phyloP scores from a whole-genome alignment of 1,284 basidiomycete species.

The Xanthoconium separans region DNA sequence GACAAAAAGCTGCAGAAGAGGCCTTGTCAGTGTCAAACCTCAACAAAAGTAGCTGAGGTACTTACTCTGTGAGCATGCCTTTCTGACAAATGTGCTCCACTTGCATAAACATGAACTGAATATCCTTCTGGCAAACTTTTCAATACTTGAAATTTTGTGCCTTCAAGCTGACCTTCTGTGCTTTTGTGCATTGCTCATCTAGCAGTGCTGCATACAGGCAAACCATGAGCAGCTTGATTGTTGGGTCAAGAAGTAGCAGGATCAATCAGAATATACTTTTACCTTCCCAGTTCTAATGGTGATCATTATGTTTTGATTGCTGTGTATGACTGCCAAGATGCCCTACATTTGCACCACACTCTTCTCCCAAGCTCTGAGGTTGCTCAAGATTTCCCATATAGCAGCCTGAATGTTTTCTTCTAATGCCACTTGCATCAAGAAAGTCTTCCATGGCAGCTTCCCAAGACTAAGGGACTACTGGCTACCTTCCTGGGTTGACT shows the following conservation, averaged over 20 bases:
- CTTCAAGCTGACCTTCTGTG: background rate
- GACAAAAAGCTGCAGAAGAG: background rate
- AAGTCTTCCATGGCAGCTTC: too few relatives aligned
- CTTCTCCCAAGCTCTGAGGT: too few relatives aligned
- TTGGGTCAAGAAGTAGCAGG: background rate
- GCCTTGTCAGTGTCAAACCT: background rate
- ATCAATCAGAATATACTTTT: background rate
- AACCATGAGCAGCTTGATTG: background rate
- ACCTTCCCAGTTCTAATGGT: background rate
- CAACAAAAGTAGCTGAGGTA: background rate
- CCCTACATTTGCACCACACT: too few relatives aligned
- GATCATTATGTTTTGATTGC: background rate
- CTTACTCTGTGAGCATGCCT: too few relatives aligned
- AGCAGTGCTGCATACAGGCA: background rate
- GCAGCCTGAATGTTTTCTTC: too few relatives aligned
- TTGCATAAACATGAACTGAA: background rate
- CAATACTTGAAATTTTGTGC: background rate
- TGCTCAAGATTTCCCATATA: too few relatives aligned
- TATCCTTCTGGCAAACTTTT: background rate
- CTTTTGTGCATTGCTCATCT: background rate
- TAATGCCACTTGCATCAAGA: too few relatives aligned
- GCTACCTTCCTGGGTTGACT: too few relatives aligned
- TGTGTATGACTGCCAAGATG: too few relatives aligned
- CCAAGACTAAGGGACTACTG: too few relatives aligned
- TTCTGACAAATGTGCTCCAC: background rate